Percentiles rank a stretch among this genome's conserved stretches.
phyloP scores from a whole-genome alignment of 2,329 filamentous ascomycete genomes.

The Huntiella abstrusa region DNA sequence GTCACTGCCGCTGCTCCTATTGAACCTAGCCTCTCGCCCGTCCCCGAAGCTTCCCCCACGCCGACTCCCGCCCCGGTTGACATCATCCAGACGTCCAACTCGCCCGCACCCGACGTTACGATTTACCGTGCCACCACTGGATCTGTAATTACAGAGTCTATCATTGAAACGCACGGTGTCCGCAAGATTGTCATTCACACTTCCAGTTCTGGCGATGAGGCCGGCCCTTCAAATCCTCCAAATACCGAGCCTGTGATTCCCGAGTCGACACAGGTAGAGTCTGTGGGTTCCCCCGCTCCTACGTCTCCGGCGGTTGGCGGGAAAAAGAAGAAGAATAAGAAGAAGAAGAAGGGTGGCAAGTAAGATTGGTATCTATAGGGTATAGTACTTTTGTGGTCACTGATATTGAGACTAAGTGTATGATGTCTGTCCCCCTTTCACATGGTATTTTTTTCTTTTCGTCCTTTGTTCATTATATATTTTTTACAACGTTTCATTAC shows the following conservation, averaged over 20 bases:
- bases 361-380: not conserved
- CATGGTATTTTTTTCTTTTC: not conserved
- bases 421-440: not conserved
- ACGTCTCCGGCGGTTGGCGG: conserved; percentile 3
- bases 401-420: too few species aligned
- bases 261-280: not conserved
- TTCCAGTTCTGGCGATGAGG: conserved; percentile 19
- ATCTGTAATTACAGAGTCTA: conserved; percentile 61
- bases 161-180: conserved; percentile 55
- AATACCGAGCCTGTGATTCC: not conserved
- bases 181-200: conserved; percentile 50
- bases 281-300: not conserved
- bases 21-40: not conserved
- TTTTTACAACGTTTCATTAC: not conserved
- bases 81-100: not conserved
- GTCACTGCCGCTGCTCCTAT: not conserved
- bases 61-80: not conserved
- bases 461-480: not conserved
- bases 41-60: not conserved
- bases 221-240: not conserved
- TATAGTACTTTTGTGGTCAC: not conserved
- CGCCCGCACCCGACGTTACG: conserved; percentile 7
- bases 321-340: conserved; percentile 11
- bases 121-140: conserved; percentile 35
- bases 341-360: conserved; percentile 11